phyloP scores from a whole-genome alignment of 2,329 filamentous ascomycete genomes.

The Phialophora expanda region DNA sequence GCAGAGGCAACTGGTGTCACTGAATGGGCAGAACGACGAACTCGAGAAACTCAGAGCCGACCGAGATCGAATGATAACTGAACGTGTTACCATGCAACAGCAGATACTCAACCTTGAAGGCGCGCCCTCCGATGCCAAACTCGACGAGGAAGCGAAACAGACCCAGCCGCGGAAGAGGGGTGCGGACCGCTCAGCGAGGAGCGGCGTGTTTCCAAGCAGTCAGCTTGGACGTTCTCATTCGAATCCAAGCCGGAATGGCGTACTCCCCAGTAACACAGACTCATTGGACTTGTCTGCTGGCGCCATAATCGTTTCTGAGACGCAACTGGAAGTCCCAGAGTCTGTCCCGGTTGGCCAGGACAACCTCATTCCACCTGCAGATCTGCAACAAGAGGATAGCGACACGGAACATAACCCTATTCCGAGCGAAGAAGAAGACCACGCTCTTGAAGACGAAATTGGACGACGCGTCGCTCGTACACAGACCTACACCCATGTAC shows the following conservation, averaged over 20 bases:
- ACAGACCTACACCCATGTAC: background rate
- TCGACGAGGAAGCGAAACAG: slow-evolving; percentile 7
- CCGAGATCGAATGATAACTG: slow-evolving; percentile 10
- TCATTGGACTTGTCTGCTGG: background rate
- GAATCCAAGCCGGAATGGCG: background rate
- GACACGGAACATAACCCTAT: background rate
- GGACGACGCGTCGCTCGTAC: background rate
- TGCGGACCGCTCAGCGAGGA: slow-evolving; percentile 22
- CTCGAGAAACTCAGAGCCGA: slow-evolving; percentile 15
- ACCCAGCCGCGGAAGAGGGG: background rate
- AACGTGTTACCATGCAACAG: slow-evolving; percentile 14
- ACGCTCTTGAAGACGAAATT: background rate
- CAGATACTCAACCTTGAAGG: slow-evolving; percentile 22
- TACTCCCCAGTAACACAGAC: background rate
- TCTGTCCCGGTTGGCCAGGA: background rate
- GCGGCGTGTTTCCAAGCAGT: background rate
- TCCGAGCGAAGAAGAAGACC: slow-evolving; percentile 1
- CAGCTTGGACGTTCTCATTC: background rate
- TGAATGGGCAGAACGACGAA: background rate
- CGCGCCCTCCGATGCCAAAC: slow-evolving; percentile 21
- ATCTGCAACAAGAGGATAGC: background rate
- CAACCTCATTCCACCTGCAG: background rate
- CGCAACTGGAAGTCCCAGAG: slow-evolving; percentile 22
- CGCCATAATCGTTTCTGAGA: slow-evolving; percentile 22
- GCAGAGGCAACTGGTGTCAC: background rate